Percentiles rank a stretch among this genome's conserved stretches.
These are phyloP conservation scores for Oryza australiensis DNA, from an alignment of 176 grass and related monocot species.

Conservation along the genomic window DNA sequence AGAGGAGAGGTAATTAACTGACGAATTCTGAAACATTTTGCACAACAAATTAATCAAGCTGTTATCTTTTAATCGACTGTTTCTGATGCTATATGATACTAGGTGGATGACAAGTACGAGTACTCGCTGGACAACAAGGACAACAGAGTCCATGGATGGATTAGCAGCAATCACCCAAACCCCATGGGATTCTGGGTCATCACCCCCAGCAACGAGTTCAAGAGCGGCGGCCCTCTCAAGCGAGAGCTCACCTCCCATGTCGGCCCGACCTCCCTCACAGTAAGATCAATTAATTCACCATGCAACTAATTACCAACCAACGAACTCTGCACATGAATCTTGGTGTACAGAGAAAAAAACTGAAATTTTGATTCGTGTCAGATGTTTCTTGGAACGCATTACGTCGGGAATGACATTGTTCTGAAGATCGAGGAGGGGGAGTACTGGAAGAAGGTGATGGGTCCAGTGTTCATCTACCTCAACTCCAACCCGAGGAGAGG, in stretches of 20 bases:
- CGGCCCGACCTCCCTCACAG: slow-evolving; percentile 63
- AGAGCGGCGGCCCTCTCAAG: slow-evolving; percentile 63
- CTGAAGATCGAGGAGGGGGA: slow-evolving; percentile 48
- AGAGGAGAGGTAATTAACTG: slow-evolving; percentile 57
- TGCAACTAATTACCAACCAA: not conserved
- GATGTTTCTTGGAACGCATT: slow-evolving; percentile 74
- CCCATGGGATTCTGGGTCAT: slow-evolving; percentile 76
- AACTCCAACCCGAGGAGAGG: slow-evolving; percentile 41
- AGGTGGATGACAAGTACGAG: slow-evolving; percentile 94
- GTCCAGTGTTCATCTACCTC: slow-evolving; percentile 84
- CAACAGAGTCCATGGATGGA: slow-evolving; percentile 68
- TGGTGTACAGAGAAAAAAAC: too few relatives aligned
- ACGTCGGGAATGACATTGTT: slow-evolving; percentile 51
- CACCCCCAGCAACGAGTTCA: slow-evolving; percentile 75
- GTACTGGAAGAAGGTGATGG: slow-evolving; percentile 76
- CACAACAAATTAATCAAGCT: too few relatives aligned
- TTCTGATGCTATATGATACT: not conserved
- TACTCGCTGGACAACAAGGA: slow-evolving; percentile 65
- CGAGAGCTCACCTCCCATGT: slow-evolving; percentile 79
- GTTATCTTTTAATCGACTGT: too few relatives aligned
- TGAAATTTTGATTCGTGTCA: not conserved
- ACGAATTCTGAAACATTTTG: not conserved
- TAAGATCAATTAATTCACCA: not conserved
- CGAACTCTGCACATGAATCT: not conserved
- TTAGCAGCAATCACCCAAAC: slow-evolving; percentile 9